phyloP scores from a whole-genome alignment of 768 basidiomycete genomes.

The Lactarius hatsudake region DNA sequence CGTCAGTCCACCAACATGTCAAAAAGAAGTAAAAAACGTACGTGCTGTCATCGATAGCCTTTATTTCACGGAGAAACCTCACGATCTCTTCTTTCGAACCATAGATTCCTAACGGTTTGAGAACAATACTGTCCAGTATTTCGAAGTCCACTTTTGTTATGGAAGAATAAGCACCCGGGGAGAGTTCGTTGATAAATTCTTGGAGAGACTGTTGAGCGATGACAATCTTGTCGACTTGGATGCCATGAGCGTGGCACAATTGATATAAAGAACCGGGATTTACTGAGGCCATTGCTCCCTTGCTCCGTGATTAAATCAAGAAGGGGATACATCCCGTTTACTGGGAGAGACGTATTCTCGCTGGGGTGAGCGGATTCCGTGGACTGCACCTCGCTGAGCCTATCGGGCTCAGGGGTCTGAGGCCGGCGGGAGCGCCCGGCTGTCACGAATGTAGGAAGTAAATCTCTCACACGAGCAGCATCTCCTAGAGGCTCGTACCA shows the following conservation, averaged over 20 bases:
- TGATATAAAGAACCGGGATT: conserved; percentile 14
- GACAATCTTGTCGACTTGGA: conserved; percentile 57
- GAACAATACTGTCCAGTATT: conserved; percentile 41
- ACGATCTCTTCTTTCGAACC: conserved; percentile 41
- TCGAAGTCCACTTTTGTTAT: conserved; percentile 56
- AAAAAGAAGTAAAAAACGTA: conserved; percentile 31
- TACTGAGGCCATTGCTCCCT: conserved; percentile 50
- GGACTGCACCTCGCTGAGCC: not conserved
- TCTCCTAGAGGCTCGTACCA: not conserved
- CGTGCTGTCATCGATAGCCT: conserved; percentile 39
- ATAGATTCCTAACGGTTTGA: conserved; percentile 56
- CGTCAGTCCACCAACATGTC: not conserved
- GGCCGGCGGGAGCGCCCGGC: not conserved
- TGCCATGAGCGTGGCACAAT: not conserved
- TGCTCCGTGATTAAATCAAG: conserved; percentile 53
- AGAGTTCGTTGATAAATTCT: conserved; percentile 45
- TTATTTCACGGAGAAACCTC: conserved; percentile 40
- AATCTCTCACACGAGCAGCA: not conserved
- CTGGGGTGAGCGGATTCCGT: not conserved
- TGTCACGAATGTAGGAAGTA: not conserved
- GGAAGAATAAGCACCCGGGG: conserved; percentile 49
- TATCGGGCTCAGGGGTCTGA: not conserved
- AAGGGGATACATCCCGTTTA: conserved; percentile 49
- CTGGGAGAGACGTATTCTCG: not conserved
- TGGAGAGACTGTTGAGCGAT: conserved; percentile 50